phyloP scores from a whole-genome alignment of 192 early-diverging fungal species.

The Coemansia asiatica region DNA sequence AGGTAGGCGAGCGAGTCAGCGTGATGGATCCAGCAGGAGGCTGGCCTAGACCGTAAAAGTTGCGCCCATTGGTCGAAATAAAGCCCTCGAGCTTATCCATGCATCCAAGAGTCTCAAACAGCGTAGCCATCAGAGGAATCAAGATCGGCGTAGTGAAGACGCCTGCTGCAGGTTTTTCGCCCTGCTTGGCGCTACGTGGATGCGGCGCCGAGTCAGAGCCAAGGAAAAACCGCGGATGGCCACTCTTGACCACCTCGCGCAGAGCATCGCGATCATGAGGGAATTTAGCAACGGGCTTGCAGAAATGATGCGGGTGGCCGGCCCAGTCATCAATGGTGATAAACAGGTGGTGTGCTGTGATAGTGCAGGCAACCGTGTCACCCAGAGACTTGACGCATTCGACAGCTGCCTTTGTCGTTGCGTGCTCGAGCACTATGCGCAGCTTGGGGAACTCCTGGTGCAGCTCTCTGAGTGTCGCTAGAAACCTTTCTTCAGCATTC shows the following conservation, averaged over 20 bases:
- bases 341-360: slow-evolving; percentile 93
- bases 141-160: slow-evolving; percentile 90
- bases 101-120: slow-evolving; percentile 84
- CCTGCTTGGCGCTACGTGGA: slow-evolving; percentile 83
- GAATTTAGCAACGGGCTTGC: slow-evolving; percentile 98
- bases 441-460: slow-evolving; percentile 90
- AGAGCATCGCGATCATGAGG: slow-evolving; percentile 89
- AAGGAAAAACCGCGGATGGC: slow-evolving; percentile 94
- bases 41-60: slow-evolving; percentile 78
- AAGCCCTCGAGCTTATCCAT: slow-evolving; percentile 79
- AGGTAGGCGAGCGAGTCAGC: slow-evolving; percentile 20
- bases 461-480: slow-evolving; percentile 80
- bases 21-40: slow-evolving; percentile 33
- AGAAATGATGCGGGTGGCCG: slow-evolving; percentile 93
- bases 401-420: slow-evolving; percentile 91
- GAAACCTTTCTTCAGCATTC: slow-evolving; percentile 94
- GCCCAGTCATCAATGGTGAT: slow-evolving; percentile 97
- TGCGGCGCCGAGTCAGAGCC: slow-evolving; percentile 97
- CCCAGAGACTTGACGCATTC: slow-evolving; percentile 89
- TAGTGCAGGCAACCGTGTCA: slow-evolving; percentile 88
- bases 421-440: slow-evolving; percentile 95
- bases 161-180: slow-evolving; percentile 75
- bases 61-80: slow-evolving; percentile 79
- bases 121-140: slow-evolving; percentile 82
- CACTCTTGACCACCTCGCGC: slow-evolving; percentile 74